Conservation (phyloP, 2,329 filamentous ascomycete species). For the Penicillium glabrum region DNA sequence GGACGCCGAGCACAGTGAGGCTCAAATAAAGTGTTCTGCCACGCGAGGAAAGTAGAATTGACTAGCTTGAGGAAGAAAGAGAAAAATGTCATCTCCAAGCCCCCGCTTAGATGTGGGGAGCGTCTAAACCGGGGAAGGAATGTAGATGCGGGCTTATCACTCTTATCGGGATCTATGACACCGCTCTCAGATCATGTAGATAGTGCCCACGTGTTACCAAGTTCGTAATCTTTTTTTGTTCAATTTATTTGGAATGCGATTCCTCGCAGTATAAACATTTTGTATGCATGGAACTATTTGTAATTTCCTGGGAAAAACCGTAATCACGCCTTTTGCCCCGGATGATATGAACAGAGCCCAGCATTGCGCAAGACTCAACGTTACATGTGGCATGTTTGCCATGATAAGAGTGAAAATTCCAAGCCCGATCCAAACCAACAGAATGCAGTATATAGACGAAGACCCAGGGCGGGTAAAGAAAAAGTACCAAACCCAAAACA, state of each 20-base stretch:
- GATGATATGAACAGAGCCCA: background rate
- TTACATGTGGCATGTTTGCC: background rate
- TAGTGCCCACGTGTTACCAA: too few relatives aligned
- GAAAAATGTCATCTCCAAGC: background rate
- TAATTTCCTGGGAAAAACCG: background rate
- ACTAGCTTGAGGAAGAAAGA: background rate
- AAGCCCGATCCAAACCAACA: background rate
- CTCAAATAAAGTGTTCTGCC: conserved; percentile 1
- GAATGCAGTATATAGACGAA: background rate
- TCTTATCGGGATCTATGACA: background rate
- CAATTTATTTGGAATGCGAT: background rate
- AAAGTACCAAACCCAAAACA: background rate
- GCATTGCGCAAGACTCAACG: background rate
- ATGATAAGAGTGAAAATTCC: background rate
- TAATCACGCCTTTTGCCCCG: background rate
- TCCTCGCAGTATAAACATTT: background rate
- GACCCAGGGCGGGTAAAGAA: background rate
- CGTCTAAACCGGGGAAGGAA: conserved; percentile 22
- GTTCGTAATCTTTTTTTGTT: too few relatives aligned
- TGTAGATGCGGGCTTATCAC: conserved; percentile 20
- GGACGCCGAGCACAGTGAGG: background rate
- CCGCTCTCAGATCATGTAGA: background rate
- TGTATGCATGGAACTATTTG: background rate
- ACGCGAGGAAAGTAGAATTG: background rate
- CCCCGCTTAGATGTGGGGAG: conserved; percentile 8